A percentile compares a stretch with the other conserved stretches of the same genome.
Evolutionary conservation across 2,329 filamentous ascomycete genomes (phyloP).

Genomic region (Pyrenophora teres): DNA sequence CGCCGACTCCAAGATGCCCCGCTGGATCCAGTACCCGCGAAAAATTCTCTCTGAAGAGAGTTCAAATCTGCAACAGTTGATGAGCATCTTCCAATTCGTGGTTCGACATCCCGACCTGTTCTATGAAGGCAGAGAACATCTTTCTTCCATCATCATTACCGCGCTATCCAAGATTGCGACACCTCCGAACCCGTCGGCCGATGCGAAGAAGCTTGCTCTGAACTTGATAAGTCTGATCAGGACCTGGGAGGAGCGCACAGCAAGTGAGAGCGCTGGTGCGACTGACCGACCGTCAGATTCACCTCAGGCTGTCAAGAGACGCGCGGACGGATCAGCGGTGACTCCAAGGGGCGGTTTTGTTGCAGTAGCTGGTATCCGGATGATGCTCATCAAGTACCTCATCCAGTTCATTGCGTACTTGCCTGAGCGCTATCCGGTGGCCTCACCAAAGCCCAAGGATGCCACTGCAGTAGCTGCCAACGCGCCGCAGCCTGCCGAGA

Average conservation of each 20-base stretch:
- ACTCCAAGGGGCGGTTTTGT: slow-evolving; percentile 53
- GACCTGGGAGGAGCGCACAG: slow-evolving; percentile 86
- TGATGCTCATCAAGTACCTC: slow-evolving; percentile 90
- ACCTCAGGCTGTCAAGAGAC: slow-evolving; percentile 72
- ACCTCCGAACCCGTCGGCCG: slow-evolving; percentile 81
- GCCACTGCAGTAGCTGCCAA: slow-evolving; percentile 33
- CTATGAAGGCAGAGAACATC: slow-evolving; percentile 92
- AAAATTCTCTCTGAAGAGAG: slow-evolving; percentile 93
- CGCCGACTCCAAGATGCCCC: slow-evolving; percentile 71
- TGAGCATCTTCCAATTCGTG: slow-evolving; percentile 95
- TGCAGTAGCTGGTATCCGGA: slow-evolving; percentile 62
- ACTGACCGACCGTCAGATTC: slow-evolving; percentile 64
- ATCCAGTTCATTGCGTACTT: slow-evolving; percentile 93
- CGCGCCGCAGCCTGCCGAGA: slow-evolving; percentile 67
- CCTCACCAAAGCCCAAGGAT: slow-evolving; percentile 50
- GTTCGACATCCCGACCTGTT: slow-evolving; percentile 91
- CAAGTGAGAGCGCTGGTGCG: slow-evolving; percentile 58
- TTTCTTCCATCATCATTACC: slow-evolving; percentile 84
- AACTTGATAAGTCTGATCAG: slow-evolving; percentile 90
- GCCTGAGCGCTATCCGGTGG: slow-evolving; percentile 80
- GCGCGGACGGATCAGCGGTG: slow-evolving; percentile 67
- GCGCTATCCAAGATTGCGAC: slow-evolving; percentile 86
- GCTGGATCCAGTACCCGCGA: slow-evolving; percentile 88
- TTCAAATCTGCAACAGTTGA: slow-evolving; percentile 93
- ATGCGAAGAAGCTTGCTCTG: slow-evolving; percentile 87